These are phyloP conservation scores for Hypoxylon sp. DNA, from an alignment of 2,329 filamentous ascomycete genomes.

Conservation along the genomic window DNA sequence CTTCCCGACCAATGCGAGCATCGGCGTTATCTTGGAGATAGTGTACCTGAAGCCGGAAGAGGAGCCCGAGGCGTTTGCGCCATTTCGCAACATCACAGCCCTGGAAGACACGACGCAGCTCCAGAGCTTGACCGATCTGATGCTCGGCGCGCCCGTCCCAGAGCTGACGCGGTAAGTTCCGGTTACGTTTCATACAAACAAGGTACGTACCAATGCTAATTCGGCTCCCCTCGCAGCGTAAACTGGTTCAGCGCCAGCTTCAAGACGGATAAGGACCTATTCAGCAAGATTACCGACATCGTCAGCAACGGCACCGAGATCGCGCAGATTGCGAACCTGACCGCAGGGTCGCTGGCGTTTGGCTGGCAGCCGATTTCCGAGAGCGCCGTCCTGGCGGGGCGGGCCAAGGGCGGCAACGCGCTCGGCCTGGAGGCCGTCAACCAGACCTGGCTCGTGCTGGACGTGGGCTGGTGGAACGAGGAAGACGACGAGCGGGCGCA, in stretches of 20 bases:
- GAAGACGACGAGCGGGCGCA: conserved; percentile 42
- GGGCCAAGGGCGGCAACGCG: conserved; percentile 47
- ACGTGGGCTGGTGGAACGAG: conserved; percentile 45
- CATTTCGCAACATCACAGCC: conserved; percentile 46
- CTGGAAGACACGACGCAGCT: conserved; percentile 45
- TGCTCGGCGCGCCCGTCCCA: conserved; percentile 37
- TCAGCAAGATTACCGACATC: conserved; percentile 41
- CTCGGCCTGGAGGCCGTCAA: conserved; percentile 47
- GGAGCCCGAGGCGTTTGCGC: conserved; percentile 44
- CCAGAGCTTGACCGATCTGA: conserved; percentile 41
- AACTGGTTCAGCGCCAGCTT: conserved; percentile 49
- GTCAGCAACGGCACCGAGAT: conserved; percentile 46
- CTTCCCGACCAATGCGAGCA: conserved; percentile 45
- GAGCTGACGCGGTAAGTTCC: conserved; percentile 39
- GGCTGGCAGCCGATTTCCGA: conserved; percentile 50
- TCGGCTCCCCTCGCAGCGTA: conserved; percentile 23
- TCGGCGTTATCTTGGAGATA: conserved; percentile 46
- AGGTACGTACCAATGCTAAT: conserved; percentile 14
- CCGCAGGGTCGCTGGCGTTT: conserved; percentile 48
- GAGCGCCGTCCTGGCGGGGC: conserved; percentile 46
- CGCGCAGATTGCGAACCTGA: conserved; percentile 41
- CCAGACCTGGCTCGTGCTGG: conserved; percentile 49
- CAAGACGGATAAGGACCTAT: conserved; percentile 43
- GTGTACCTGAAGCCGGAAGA: conserved; percentile 49
- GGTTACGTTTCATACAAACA: too few relatives aligned